Percentiles rank a stretch among this genome's conserved stretches.
Conservation (phyloP, 177 flowering plant species). For the Vitis hybrid region DNA sequence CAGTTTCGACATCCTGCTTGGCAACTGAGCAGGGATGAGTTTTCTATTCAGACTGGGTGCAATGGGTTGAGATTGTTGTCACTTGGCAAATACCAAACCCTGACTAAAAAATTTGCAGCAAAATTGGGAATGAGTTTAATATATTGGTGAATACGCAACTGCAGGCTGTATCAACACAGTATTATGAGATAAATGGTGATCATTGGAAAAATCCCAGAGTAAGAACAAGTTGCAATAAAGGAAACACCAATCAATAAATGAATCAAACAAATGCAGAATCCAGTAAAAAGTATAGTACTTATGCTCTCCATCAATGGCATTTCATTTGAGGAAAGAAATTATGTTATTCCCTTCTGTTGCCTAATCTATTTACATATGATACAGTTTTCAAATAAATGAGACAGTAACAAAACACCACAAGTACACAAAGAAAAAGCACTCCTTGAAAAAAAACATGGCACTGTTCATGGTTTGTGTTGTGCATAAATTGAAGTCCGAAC, state of each 20-base stretch:
- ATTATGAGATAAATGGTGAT: no score
- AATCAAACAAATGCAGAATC: background rate
- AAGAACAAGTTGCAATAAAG: background rate
- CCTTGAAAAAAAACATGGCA: background rate
- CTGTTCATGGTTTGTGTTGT: conserved; percentile 63
- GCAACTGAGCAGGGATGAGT: no score
- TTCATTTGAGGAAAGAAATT: background rate
- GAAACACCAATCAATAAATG: background rate
- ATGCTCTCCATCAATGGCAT: background rate
- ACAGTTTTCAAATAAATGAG: conserved; percentile 3
- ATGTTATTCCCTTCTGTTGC: background rate
- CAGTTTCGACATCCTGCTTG: no score
- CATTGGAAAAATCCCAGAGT: no score
- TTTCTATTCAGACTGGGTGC: no score
- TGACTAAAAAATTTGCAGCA: no score
- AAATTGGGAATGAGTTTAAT: no score
- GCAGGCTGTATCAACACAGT: no score
- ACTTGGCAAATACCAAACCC: no score
- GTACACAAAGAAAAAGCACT: background rate
- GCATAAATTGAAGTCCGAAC: conserved; percentile 55
- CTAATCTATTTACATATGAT: conserved; percentile 14
- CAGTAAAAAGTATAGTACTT: background rate
- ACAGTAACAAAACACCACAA: conserved; percentile 6
- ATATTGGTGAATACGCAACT: no score
- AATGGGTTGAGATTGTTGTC: no score